Evolutionary conservation across 805 yeast genomes (phyloP), one percentile per base, ranked within the genome.

Genomic region (Cyberlindnera americana): DNA sequence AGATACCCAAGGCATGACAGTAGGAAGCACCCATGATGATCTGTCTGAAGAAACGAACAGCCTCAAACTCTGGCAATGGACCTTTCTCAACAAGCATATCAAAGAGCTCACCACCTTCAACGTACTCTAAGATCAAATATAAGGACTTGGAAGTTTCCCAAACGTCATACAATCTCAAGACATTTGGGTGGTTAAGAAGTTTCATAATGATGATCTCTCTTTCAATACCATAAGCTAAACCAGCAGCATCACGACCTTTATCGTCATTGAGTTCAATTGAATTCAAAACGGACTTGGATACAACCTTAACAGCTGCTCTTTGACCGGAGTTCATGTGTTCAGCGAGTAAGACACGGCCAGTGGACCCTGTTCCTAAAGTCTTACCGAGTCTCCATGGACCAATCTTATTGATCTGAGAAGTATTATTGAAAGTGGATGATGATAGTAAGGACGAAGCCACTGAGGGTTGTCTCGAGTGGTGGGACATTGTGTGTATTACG

Each of bases 191-290:
- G 44, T 93, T 86, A 33, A 93, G 77, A 29, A 93, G 72, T 64
- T 93, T 93, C 99, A 91, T 93, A 52, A 93, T 93, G 53, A 93
- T 90, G 48, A 93, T 95, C 60, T 93, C 99, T 50, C 98, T 76
- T 65, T 93, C 99, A 32, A 93, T 91, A 28, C 99, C 99, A 60
- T 91, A 89, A 3, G 96, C 95, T 42, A 85, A 72, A 1, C 88
- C 87, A 13, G 71, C 66, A n/a, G 73, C 72, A 41, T 73, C 77
- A 35, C 65, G 50, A 4, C 65, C 64, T 49, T 56, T 57, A 43
- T 47, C 53, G 24, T 65, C 72, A 15, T 22, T 31, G 27, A 31
- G 40, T 22, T 59, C 61, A 24, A 49, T 28, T n/a, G 52, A 57
- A 47, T 61, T 69, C 43, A 74, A 58, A 37, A 69, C 73, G 19